phyloP scores from a whole-genome alignment of 768 basidiomycete genomes.

The Daedalea quercina region DNA sequence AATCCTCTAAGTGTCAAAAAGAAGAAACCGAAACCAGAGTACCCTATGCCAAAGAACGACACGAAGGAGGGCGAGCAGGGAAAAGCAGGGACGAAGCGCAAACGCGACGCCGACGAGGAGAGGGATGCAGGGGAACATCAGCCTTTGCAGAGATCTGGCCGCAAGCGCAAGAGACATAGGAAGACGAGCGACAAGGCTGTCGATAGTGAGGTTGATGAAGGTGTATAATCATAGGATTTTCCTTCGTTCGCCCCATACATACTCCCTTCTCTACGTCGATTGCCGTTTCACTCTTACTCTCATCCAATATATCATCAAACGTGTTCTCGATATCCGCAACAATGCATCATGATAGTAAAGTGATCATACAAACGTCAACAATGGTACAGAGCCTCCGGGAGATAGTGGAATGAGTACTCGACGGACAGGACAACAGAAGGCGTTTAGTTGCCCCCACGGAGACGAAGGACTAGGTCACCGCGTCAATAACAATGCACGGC shows the following conservation, averaged over 20 bases:
- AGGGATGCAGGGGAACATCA: slow-evolving; percentile 5
- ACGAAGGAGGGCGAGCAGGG: slow-evolving; percentile 3
- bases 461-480: slow-evolving; percentile 43
- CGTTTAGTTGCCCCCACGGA: slow-evolving; percentile 58
- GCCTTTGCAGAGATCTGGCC: slow-evolving; percentile 7
- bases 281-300: too few relatives aligned
- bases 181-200: neutral
- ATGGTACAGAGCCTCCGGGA: neutral
- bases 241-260: too few relatives aligned
- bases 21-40: slow-evolving; percentile 40
- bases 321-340: neutral
- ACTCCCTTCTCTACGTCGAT: too few relatives aligned
- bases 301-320: neutral
- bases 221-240: neutral
- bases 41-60: neutral
- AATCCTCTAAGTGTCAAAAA: slow-evolving; percentile 94
- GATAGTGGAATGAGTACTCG: too few relatives aligned
- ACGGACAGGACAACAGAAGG: neutral
- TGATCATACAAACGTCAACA: neutral
- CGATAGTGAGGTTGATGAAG: neutral
- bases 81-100: slow-evolving; percentile 23
- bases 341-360: neutral
- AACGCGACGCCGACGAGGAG: slow-evolving; percentile 11
- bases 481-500: neutral
- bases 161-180: slow-evolving; percentile 23